Percentiles rank a stretch among this genome's conserved stretches.
These are phyloP conservation scores for Fagus crenata DNA, from an alignment of 306 rosid species.

Conservation along the genomic window DNA sequence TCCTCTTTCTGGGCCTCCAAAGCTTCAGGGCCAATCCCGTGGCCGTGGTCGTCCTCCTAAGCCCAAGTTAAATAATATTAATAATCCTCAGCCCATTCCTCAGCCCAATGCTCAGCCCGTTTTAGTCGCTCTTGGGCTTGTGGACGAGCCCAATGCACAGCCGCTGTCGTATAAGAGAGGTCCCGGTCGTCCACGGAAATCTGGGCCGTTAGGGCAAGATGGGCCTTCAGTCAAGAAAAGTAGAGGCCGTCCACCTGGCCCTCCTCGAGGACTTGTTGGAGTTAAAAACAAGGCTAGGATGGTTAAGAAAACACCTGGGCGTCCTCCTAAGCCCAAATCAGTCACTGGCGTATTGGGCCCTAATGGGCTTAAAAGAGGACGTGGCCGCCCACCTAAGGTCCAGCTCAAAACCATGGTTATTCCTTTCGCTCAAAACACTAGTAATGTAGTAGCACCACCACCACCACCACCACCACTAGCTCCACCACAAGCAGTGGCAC, in stretches of 20 bases:
- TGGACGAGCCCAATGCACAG: slow-evolving; percentile 42
- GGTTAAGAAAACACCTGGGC: slow-evolving; percentile 42
- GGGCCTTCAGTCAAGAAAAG: slow-evolving; percentile 29
- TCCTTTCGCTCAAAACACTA: slow-evolving; percentile 45
- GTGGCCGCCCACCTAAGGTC: slow-evolving; percentile 65
- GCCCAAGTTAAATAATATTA: slow-evolving; percentile 28
- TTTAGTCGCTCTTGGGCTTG: slow-evolving; percentile 62
- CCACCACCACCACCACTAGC: background rate
- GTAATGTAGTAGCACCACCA: background rate
- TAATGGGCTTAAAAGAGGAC: slow-evolving; percentile 50
- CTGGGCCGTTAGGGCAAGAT: slow-evolving; percentile 1
- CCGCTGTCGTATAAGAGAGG: slow-evolving; percentile 32
- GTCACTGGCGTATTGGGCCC: slow-evolving; percentile 28
- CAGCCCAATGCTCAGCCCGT: slow-evolving; percentile 58
- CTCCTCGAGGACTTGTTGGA: slow-evolving; percentile 2
- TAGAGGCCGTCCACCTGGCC: slow-evolving; percentile 70
- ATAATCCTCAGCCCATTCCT: background rate
- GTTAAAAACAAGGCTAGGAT: slow-evolving; percentile 28
- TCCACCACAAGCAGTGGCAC: too few species aligned
- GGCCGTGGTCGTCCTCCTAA: slow-evolving; percentile 72
- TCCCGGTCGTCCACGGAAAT: slow-evolving; percentile 61
- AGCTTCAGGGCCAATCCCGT: slow-evolving; percentile 30
- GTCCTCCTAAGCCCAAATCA: slow-evolving; percentile 49
- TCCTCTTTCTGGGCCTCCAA: slow-evolving; percentile 15
- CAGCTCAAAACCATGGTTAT: slow-evolving; percentile 47